Conservation (phyloP, 1,284 basidiomycete genomes). For the Fomitopsis palustris region DNA sequence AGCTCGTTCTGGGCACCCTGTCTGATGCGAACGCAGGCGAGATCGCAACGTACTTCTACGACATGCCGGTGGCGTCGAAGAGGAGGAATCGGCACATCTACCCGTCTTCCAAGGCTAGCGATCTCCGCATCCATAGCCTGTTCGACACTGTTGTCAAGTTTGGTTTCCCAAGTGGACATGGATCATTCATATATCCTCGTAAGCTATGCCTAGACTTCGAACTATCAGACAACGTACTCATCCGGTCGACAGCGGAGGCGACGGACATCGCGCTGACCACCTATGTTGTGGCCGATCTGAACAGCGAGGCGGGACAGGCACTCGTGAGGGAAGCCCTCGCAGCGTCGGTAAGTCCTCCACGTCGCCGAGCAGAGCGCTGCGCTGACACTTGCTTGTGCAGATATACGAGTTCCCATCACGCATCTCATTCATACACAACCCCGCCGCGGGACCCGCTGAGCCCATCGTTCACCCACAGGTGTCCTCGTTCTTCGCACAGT, state of each 20-base stretch:
- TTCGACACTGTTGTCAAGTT: slow-evolving; percentile 44
- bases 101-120: slow-evolving; percentile 40
- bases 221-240: background rate
- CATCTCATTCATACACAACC: slow-evolving; percentile 66
- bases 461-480: slow-evolving; percentile 13
- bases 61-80: slow-evolving; percentile 69
- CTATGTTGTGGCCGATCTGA: slow-evolving; percentile 80
- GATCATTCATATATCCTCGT: slow-evolving; percentile 66
- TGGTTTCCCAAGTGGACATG: slow-evolving; percentile 33
- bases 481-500: slow-evolving; percentile 45
- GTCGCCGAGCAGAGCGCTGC: background rate
- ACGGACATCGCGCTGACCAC: slow-evolving; percentile 46
- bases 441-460: slow-evolving; percentile 22
- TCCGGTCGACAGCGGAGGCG: slow-evolving; percentile 28
- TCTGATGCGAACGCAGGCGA: slow-evolving; percentile 49
- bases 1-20: slow-evolving; percentile 67
- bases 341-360: slow-evolving; percentile 51
- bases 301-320: slow-evolving; percentile 53
- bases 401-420: slow-evolving; percentile 41
- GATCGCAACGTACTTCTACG: slow-evolving; percentile 84
- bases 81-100: slow-evolving; percentile 74
- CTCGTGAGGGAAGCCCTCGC: slow-evolving; percentile 61
- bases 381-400: background rate
- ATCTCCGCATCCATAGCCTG: slow-evolving; percentile 50
- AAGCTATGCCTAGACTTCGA: slow-evolving; percentile 16